Evolutionary conservation across 108 stramenopile genomes (phyloP), one percentile per base, ranked within the genome.

Genomic region (Pelagomonas calceolata): DNA sequence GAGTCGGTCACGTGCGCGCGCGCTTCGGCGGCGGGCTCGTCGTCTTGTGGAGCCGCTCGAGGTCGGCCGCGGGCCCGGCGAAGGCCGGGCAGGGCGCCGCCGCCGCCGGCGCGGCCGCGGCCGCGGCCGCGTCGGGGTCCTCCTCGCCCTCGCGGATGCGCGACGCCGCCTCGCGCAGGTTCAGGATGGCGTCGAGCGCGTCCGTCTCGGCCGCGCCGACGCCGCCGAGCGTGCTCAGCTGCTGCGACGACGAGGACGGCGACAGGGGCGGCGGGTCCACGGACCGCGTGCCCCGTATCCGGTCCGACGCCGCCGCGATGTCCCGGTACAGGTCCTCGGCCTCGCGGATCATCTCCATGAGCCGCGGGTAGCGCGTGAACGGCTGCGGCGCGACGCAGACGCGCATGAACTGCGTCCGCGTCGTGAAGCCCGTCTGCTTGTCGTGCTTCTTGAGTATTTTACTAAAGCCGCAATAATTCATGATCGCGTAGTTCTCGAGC

Each of bases 391-490:
- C 89, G 43, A 92, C 91, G 60, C 91, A 80, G 73, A 88, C 87
- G 18, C 79, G 82, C 89, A 93, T 91, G 73, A 93, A 93, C 35
- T 90, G 87, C 51, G 75, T 80, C 36, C 87, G 68, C 21, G 91
- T 94, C 30, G 80, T 70, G 65, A 86, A 94, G 66, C 92, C 91
- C 0, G 95, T 95, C 43, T 87, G 79, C 76, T 97, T 98, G 86
- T 98, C 97, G 80, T 98, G 97, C 82, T 98, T 98, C 85, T 98
- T 98, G 66, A 98, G 81, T 66, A 96, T 95, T 83, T 98, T 98
- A 69, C 80, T 90, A 83, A 95, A 94, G 64, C 88, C 87, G 76
- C 93, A 95, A 78, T 95, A 98, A 31, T 94, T 98, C 94, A 98
- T 96, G 71, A 98, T 95, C 32, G 97, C 95, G 73, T 86, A 98